Evolutionary conservation across 345 rosid genomes (phyloP).

Genomic region (Cardamine resedifolia): DNA sequence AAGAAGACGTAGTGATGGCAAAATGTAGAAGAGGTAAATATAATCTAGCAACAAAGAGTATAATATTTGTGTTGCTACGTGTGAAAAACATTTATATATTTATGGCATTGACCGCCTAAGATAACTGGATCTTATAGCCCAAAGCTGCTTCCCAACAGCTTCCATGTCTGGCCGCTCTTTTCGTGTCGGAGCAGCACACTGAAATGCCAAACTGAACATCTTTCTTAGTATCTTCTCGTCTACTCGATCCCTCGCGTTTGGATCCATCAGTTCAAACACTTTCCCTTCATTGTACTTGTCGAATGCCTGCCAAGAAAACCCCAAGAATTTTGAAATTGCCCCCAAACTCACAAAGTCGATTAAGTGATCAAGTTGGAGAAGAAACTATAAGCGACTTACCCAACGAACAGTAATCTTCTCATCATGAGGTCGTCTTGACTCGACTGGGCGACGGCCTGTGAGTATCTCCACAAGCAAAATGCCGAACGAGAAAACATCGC

Average conservation of each 20-base stretch:
- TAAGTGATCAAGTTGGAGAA: conserved; percentile 2
- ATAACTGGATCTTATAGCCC: conserved; percentile 85
- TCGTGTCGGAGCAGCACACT: conserved; percentile 83
- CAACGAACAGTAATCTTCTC: conserved; percentile 86
- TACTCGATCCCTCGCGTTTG: conserved; percentile 54
- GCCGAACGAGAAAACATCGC: conserved; percentile 94
- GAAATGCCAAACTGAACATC: conserved; percentile 74
- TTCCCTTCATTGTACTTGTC: conserved; percentile 63
- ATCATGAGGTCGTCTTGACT: conserved; percentile 49
- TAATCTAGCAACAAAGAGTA: conserved; percentile 23
- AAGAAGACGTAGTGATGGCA: conserved; percentile 20
- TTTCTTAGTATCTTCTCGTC: conserved; percentile 50
- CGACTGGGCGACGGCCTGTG: conserved; percentile 91
- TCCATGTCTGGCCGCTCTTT: conserved; percentile 86
- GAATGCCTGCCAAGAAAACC: conserved; percentile 55
- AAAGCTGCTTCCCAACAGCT: conserved; percentile 73
- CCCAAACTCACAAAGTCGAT: not conserved
- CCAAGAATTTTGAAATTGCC: not conserved
- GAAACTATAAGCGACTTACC: conserved; percentile 54
- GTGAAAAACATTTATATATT: not conserved
- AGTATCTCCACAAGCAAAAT: conserved; percentile 83
- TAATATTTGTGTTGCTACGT: not conserved
- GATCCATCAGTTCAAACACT: conserved; percentile 60
- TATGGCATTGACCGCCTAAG: conserved; percentile 42
- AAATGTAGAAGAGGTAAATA: conserved; percentile 4